phyloP scores from a whole-genome alignment of 2,329 filamentous ascomycete species.

The Fusarium continuum region DNA sequence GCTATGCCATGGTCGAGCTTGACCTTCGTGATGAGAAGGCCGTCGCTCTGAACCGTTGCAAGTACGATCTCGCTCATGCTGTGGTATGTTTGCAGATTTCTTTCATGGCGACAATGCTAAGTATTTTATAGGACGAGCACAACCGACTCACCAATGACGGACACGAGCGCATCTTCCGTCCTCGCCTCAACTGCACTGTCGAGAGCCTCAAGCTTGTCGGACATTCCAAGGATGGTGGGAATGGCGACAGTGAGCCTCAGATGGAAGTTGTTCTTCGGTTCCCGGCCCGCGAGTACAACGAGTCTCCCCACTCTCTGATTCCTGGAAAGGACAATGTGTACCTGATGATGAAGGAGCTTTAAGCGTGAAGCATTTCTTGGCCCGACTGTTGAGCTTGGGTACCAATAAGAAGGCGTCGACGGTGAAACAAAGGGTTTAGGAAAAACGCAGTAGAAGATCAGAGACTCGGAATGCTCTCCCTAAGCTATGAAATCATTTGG shows the following conservation, averaged over 20 bases:
- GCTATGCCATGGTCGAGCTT: conserved; percentile 15
- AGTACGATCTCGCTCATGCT: conserved; percentile 11
- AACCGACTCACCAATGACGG: conserved; percentile 4
- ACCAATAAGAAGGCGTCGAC: background rate
- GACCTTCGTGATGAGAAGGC: background rate
- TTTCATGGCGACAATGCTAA: background rate
- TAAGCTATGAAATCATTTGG: background rate
- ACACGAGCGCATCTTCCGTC: conserved; percentile 17
- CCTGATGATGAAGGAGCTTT: conserved; percentile 27
- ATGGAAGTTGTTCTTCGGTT: conserved; percentile 27
- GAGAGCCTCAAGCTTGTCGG: conserved; percentile 6
- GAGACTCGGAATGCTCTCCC: background rate
- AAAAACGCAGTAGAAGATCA: background rate
- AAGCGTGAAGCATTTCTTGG: background rate
- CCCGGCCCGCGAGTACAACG: conserved; percentile 21
- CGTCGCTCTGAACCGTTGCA: conserved; percentile 17
- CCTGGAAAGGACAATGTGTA: conserved; percentile 18
- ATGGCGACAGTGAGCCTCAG: background rate
- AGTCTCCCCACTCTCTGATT: conserved; percentile 19
- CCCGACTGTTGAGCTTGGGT: background rate
- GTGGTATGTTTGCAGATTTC: conserved; percentile 3
- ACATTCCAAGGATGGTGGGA: background rate
- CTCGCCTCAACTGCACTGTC: conserved; percentile 21
- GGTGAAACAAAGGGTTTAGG: background rate
- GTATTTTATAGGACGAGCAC: conserved; percentile 17